Conservation (phyloP, 768 basidiomycete genomes). For the Chlorophyllum brunneum region DNA sequence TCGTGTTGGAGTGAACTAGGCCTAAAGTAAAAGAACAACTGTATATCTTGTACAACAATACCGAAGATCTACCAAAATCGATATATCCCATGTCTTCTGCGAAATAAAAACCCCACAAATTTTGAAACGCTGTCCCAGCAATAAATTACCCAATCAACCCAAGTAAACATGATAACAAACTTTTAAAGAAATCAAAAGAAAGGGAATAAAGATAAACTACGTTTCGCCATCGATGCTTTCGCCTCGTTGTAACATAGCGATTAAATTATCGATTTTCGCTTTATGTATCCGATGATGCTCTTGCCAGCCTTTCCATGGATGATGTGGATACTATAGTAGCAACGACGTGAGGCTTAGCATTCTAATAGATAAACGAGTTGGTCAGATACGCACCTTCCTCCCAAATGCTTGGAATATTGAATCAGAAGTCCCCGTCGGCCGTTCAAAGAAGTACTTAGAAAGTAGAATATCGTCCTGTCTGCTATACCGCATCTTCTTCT, state of each 20-base stretch:
- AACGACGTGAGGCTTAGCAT: neutral
- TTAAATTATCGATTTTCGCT: slow-evolving; percentile 78
- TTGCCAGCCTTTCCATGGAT: slow-evolving; percentile 95
- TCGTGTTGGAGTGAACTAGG: neutral
- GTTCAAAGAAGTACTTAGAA: slow-evolving; percentile 67
- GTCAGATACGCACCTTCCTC: slow-evolving; percentile 44
- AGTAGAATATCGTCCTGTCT: slow-evolving; percentile 75
- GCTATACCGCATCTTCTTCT: slow-evolving; percentile 88
- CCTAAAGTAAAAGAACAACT: neutral
- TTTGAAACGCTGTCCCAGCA: too few species aligned
- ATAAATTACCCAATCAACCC: too few species aligned
- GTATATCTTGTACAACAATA: neutral
- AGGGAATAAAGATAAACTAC: slow-evolving; percentile 1
- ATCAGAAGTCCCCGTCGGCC: slow-evolving; percentile 79
- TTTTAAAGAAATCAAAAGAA: neutral
- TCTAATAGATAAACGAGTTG: slow-evolving; percentile 3
- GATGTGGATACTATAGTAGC: slow-evolving; percentile 65
- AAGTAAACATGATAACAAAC: too few species aligned
- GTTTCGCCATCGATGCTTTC: slow-evolving; percentile 37
- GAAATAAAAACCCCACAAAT: too few species aligned
- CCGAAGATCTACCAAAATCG: too few species aligned
- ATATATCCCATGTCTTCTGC: neutral
- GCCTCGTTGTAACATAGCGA: slow-evolving; percentile 55
- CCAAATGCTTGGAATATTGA: slow-evolving; percentile 83
- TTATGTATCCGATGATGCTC: slow-evolving; percentile 90